Percentiles rank a stretch among this genome's conserved stretches.
Evolutionary conservation across 352 stramenopile genomes (phyloP).

Genomic region (Phytophthora pistaciae): DNA sequence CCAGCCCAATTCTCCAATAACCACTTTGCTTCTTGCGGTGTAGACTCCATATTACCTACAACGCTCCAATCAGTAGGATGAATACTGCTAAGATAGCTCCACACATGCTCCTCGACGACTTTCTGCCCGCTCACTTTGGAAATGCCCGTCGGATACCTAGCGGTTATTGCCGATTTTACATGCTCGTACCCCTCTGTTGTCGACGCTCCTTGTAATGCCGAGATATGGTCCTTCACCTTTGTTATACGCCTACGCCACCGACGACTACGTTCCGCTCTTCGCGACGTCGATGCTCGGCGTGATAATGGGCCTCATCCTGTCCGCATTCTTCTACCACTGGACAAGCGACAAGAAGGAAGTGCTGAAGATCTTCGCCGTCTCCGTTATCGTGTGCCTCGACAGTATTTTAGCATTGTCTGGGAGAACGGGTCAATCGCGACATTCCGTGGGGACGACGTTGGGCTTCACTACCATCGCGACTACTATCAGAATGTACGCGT

Average conservation of each 20-base stretch:
- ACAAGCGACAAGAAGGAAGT: constrained; percentile 11
- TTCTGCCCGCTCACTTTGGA: not conserved
- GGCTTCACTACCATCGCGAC: constrained; percentile 56
- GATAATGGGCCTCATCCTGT: constrained; percentile 18
- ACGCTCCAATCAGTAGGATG: constrained; percentile 10
- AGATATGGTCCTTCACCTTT: constrained; percentile 16
- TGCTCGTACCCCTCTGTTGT: constrained; percentile 1
- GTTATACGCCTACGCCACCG: constrained; percentile 5
- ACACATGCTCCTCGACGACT: not conserved
- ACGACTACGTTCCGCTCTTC: constrained; percentile 30
- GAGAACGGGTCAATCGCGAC: constrained; percentile 23
- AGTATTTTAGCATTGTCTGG: constrained; percentile 31
- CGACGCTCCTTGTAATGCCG: not conserved
- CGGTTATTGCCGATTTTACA: not conserved
- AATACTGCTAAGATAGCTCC: constrained; percentile 14
- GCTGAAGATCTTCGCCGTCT: constrained; percentile 11
- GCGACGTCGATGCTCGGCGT: constrained; percentile 29
- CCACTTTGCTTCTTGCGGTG: not conserved
- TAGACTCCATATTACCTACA: constrained; percentile 5
- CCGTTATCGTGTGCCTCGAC: constrained; percentile 21
- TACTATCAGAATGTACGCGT: constrained; percentile 36
- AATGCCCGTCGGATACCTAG: not conserved
- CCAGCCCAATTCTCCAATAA: not conserved
- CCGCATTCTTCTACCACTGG: constrained; percentile 29
- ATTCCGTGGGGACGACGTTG: constrained; percentile 33